These are phyloP conservation scores for Cardamine occulta DNA, from an alignment of 345 rosid species.

Conservation along the genomic window DNA sequence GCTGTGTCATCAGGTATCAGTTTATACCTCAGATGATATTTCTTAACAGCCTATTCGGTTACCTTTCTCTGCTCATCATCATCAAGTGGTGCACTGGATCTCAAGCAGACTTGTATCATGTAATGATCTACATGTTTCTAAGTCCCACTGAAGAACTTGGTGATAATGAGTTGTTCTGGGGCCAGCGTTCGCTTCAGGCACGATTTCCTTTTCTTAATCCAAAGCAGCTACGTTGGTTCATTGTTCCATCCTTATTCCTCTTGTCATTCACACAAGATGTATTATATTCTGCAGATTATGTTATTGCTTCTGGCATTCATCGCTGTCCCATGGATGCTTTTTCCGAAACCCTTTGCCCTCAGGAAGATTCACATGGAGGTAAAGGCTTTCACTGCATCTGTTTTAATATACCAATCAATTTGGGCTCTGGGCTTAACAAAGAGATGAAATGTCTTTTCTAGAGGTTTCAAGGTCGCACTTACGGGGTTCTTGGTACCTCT, in stretches of 20 bases:
- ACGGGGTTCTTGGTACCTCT: constrained; percentile 82
- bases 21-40: constrained; percentile 96
- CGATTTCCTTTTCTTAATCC: constrained; percentile 23
- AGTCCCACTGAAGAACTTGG: constrained; percentile 93
- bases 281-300: constrained; percentile 58
- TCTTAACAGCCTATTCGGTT: constrained; percentile 92
- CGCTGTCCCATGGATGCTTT: constrained; percentile 98
- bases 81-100: constrained; percentile 99
- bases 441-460: constrained; percentile 31
- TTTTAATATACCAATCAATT: background rate
- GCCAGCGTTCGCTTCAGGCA: constrained; percentile 96
- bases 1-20: constrained; percentile 74
- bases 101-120: constrained; percentile 98
- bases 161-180: constrained; percentile 90
- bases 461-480: constrained; percentile 96
- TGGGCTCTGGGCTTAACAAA: constrained; percentile 3
- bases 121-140: constrained; percentile 98
- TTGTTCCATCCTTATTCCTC: constrained; percentile 31
- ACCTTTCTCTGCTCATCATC: constrained; percentile 87
- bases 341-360: constrained; percentile 93
- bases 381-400: constrained; percentile 29
- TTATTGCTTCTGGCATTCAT: constrained; percentile 75
- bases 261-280: constrained; percentile 16
- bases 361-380: constrained; percentile 87
- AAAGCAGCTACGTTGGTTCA: constrained; percentile 22